Evolutionary conservation across 805 yeast genomes (phyloP), one percentile per base, ranked within the genome.

Genomic region (Myxozyma mucilagina): DNA sequence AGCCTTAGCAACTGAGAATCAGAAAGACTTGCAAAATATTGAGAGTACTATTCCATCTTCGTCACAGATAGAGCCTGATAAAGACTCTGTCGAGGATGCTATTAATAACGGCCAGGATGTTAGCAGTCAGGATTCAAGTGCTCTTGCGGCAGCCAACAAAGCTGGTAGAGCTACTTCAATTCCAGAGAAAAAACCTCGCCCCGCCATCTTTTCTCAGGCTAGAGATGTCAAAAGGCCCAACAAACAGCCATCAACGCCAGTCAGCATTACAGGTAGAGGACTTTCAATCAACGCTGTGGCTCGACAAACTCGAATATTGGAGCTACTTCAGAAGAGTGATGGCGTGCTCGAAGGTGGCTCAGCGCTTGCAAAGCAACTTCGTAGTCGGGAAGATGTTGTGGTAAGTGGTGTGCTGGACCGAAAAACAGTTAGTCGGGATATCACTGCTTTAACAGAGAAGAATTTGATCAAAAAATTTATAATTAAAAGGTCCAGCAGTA

Each of bases 341-440:
- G 87, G 86, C 14, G 80, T 82, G 2, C 65, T 78, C 4, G 76
- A 76, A 32, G 74, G 81, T 0, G 80, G 82, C n/a, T 69, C 67
- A 14, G 73, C 70, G 9, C 73, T 85, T 39, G 69, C 76, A 42
- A 75, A 74, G 9, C 71, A 68, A 4, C 66, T 85, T 1, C 77
- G 83, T n/a, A 76, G 74, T 2, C 66, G 63, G 16, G 64, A 81
- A 29, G 51, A 60, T 1, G 63, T 53, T 9, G 29, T 49, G 0
- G 53, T 64, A 64, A 79, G 79, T 0, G 76, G 81, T 13, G 72
- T 71, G 1, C 75, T 84, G 16, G 92, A 87, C 66, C 78, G 82
- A 38, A 80, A 79, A 55, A 87, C 92, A 0, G 68, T 82, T 11
- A 68, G 70, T 6, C 77, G 80, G 5, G 87, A 83, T 64, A 74